Conservation (phyloP, 1,284 basidiomycete genomes). For the Ustilago bromivora region DNA sequence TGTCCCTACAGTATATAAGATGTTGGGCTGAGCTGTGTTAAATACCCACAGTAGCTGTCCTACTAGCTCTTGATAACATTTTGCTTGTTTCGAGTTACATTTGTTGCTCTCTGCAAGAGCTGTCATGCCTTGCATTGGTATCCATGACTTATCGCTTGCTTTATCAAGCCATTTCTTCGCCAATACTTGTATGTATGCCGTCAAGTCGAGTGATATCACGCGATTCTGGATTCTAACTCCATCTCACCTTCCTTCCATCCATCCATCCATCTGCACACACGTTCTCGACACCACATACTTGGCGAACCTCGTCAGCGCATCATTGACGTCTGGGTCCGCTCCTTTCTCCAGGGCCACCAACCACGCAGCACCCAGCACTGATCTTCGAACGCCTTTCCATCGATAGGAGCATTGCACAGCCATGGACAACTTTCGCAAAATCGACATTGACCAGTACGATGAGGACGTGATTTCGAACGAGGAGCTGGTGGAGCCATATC, state of each 20-base stretch:
- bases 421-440: slow-evolving; percentile 79
- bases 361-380: background rate
- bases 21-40: too few species aligned
- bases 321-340: background rate
- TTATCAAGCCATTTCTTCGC: too few species aligned
- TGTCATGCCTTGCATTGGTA: too few species aligned
- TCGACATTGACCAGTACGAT: slow-evolving; percentile 93
- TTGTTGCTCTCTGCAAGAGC: too few species aligned
- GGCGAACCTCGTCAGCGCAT: background rate
- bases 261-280: background rate
- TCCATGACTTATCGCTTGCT: too few species aligned
- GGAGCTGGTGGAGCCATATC: slow-evolving; percentile 86
- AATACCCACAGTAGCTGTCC: too few species aligned
- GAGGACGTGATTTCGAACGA: slow-evolving; percentile 85
- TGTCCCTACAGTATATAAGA: too few species aligned
- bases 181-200: too few species aligned
- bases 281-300: background rate
- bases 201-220: too few species aligned
- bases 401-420: background rate
- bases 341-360: background rate
- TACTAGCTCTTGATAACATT: too few species aligned
- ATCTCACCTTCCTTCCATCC: background rate
- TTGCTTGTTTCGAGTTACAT: too few species aligned
- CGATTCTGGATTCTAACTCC: background rate
- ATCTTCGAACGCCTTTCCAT: background rate